Conservation (phyloP, 768 basidiomycete species). For the Lactarius hatsudake region DNA sequence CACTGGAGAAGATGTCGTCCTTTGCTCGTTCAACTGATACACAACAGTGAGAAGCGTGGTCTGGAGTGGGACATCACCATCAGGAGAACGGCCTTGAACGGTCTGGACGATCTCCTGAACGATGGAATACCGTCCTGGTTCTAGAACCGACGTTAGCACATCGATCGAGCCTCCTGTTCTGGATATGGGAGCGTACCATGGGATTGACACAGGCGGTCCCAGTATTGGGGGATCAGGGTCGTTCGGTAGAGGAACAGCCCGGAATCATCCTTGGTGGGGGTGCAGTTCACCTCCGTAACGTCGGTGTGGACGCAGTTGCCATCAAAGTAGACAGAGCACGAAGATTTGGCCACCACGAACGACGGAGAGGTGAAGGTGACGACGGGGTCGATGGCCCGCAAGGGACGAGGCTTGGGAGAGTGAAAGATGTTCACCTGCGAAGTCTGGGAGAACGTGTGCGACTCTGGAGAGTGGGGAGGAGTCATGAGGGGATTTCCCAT, state of each 20-base stretch:
- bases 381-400: conserved; percentile 62
- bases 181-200: conserved; percentile 42
- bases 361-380: conserved; percentile 58
- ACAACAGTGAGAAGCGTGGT: conserved; percentile 31
- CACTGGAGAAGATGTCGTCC: conserved; percentile 18
- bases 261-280: conserved; percentile 15
- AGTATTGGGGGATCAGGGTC: conserved; percentile 59
- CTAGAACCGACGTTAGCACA: conserved; percentile 36
- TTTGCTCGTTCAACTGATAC: conserved; percentile 30
- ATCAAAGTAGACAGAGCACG: conserved; percentile 52
- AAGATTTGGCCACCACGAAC: conserved; percentile 49
- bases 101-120: conserved; percentile 54
- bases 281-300: conserved; percentile 31
- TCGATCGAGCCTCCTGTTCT: conserved; percentile 8
- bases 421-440: conserved; percentile 29
- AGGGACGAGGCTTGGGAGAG: conserved; percentile 44
- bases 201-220: conserved; percentile 56
- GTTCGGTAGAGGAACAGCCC: conserved; percentile 53
- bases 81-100: conserved; percentile 11
- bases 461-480: conserved; percentile 26
- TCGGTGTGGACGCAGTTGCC: conserved; percentile 54
- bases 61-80: conserved; percentile 18
- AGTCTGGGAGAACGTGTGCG: conserved; percentile 15
- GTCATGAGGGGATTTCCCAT: conserved; percentile 24
- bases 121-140: conserved; percentile 65